phyloP scores from a whole-genome alignment of 2,329 filamentous ascomycete genomes.

The Phialemonium atrogriseum region DNA sequence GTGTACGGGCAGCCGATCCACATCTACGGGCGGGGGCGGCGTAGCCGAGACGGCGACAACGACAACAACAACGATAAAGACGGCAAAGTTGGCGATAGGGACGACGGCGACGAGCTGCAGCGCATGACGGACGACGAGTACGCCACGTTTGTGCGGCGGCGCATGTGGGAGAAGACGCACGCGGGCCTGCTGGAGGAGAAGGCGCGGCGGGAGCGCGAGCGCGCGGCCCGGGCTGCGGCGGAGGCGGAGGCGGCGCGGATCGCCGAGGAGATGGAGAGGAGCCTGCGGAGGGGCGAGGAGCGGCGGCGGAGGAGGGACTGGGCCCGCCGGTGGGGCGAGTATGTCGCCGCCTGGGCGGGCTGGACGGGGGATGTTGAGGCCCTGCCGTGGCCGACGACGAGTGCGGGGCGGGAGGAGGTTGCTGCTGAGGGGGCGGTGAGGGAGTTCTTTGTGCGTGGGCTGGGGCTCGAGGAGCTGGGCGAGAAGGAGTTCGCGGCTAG shows the following conservation, averaged over 20 bases:
- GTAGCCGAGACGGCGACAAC: slow-evolving; percentile 6
- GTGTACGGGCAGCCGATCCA: slow-evolving; percentile 97
- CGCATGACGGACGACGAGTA: slow-evolving; percentile 92
- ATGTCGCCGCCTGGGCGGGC: slow-evolving; percentile 52
- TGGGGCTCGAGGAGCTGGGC: slow-evolving; percentile 33
- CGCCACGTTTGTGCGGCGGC: slow-evolving; percentile 69
- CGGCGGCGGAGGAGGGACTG: slow-evolving; percentile 47
- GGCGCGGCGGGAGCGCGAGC: slow-evolving; percentile 48
- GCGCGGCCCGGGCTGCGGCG: slow-evolving; percentile 26
- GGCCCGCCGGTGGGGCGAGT: slow-evolving; percentile 55
- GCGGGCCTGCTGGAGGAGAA: slow-evolving; percentile 75
- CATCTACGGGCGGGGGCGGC: slow-evolving; percentile 46
- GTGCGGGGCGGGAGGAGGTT: slow-evolving; percentile 48
- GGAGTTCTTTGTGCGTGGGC: slow-evolving; percentile 54
- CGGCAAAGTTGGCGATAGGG: slow-evolving; percentile 31
- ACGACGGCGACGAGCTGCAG: slow-evolving; percentile 52
- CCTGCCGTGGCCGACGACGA: slow-evolving; percentile 66
- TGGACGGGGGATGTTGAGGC: slow-evolving; percentile 36
- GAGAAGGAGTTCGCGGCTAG: slow-evolving; percentile 36
- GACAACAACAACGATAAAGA: too few relatives aligned
- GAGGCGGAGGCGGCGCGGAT: slow-evolving; percentile 35
- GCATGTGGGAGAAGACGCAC: slow-evolving; percentile 95
- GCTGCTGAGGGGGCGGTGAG: slow-evolving; percentile 49
- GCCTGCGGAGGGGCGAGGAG: slow-evolving; percentile 57
- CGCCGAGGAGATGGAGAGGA: slow-evolving; percentile 59